phyloP scores from a whole-genome alignment of 2,329 filamentous ascomycete species.

The Pezicula carpinea region DNA sequence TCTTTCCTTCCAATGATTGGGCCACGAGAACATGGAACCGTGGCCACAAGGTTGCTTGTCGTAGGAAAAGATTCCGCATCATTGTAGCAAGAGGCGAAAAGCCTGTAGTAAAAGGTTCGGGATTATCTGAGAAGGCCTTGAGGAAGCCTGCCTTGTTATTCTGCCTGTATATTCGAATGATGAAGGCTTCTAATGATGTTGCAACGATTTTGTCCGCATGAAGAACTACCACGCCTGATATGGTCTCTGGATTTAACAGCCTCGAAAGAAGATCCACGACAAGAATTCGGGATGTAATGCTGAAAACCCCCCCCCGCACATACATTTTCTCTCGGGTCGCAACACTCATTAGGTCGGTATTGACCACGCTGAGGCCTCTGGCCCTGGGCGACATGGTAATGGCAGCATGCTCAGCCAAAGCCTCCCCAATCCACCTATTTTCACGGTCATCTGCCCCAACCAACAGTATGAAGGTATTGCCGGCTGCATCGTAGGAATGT shows the following conservation, averaged over 20 bases:
- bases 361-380: slow-evolving; percentile 83
- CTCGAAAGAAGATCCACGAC: slow-evolving; percentile 89
- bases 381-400: slow-evolving; percentile 79
- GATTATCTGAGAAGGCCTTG: slow-evolving; percentile 92
- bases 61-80: slow-evolving; percentile 87
- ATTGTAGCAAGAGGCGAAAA: slow-evolving; percentile 85
- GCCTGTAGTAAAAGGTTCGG: slow-evolving; percentile 82
- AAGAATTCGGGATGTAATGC: slow-evolving; percentile 90
- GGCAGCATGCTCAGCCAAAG: slow-evolving; percentile 89
- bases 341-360: slow-evolving; percentile 90
- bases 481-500: slow-evolving; percentile 93
- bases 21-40: slow-evolving; percentile 90
- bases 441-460: slow-evolving; percentile 89
- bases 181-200: slow-evolving; percentile 91
- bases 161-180: slow-evolving; percentile 87
- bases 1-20: slow-evolving; percentile 81
- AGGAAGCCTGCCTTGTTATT: slow-evolving; percentile 92
- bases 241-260: slow-evolving; percentile 73
- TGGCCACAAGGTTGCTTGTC: slow-evolving; percentile 86
- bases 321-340: slow-evolving; percentile 89
- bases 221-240: slow-evolving; percentile 82
- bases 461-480: slow-evolving; percentile 85
- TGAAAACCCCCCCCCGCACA: slow-evolving; percentile 82
- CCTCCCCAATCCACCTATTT: slow-evolving; percentile 96
- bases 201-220: slow-evolving; percentile 85